Conservation (phyloP, 805 yeast genomes). For the Yamadazyma ubonensis region DNA sequence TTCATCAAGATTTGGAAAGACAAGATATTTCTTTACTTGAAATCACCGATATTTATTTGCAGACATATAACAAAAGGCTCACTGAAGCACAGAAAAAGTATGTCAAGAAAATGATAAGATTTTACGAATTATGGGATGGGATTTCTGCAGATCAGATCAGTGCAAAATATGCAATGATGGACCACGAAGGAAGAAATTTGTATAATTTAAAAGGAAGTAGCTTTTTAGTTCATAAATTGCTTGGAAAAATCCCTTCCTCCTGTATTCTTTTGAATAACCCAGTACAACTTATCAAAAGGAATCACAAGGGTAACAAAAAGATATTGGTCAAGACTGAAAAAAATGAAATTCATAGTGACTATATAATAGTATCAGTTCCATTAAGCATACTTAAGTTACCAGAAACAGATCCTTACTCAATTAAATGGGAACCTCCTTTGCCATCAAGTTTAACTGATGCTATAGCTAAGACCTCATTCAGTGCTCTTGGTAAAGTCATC, state of each 20-base stretch:
- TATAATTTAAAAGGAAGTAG: constrained; percentile 58
- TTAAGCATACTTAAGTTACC: constrained; percentile 60
- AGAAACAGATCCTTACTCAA: constrained; percentile 38
- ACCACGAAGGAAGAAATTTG: constrained; percentile 78
- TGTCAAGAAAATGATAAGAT: constrained; percentile 53
- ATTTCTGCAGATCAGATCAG: constrained; percentile 65
- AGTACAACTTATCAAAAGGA: constrained; percentile 41
- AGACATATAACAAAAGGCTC: constrained; percentile 45
- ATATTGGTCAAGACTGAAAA: constrained; percentile 33
- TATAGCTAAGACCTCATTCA: constrained; percentile 30
- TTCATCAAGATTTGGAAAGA: constrained; percentile 46
- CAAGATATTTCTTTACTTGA: constrained; percentile 54
- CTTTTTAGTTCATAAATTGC: constrained; percentile 44
- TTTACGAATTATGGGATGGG: constrained; percentile 80
- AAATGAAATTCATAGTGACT: constrained; percentile 45
- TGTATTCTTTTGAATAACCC: constrained; percentile 41
- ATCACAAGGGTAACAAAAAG: constrained; percentile 13
- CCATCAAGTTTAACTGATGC: constrained; percentile 21
- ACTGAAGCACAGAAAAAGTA: constrained; percentile 50
- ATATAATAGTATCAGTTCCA: constrained; percentile 73
- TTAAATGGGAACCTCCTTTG: constrained; percentile 33
- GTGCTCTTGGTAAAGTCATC: constrained; percentile 43
- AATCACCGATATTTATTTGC: constrained; percentile 47
- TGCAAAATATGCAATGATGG: constrained; percentile 65
- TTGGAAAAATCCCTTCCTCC: constrained; percentile 35